phyloP scores from a whole-genome alignment of 1,284 basidiomycete genomes.

The Apiotrichum laibachii region DNA sequence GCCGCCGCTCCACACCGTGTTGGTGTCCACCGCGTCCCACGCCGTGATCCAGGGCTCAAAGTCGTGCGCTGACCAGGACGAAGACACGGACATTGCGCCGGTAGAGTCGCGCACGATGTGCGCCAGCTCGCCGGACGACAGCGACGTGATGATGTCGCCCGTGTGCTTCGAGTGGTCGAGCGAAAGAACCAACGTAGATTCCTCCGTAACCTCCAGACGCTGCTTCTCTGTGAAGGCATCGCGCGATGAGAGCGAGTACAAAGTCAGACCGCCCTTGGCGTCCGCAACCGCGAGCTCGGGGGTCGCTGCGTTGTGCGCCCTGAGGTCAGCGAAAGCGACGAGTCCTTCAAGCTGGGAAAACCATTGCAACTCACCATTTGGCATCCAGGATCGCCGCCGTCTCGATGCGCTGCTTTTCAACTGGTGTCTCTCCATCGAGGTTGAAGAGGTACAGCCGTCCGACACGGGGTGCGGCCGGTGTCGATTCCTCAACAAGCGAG shows the following conservation, averaged over 20 bases:
- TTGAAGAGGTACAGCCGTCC: slow-evolving; percentile 44
- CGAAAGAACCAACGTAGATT: slow-evolving; percentile 71
- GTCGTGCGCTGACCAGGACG: slow-evolving; percentile 83
- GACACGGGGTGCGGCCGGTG: slow-evolving; percentile 55
- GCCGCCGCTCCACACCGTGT: slow-evolving; percentile 83
- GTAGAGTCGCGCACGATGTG: slow-evolving; percentile 58
- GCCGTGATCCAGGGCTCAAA: slow-evolving; percentile 92
- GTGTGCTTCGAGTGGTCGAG: slow-evolving; percentile 60
- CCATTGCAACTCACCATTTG: slow-evolving; percentile 66
- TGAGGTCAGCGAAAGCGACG: neutral
- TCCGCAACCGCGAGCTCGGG: slow-evolving; percentile 67
- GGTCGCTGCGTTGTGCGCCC: neutral
- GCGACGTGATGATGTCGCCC: slow-evolving; percentile 63
- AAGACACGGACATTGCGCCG: slow-evolving; percentile 43
- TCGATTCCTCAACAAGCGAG: neutral
- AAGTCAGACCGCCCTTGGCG: slow-evolving; percentile 71
- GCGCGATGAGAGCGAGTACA: slow-evolving; percentile 56
- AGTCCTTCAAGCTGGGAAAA: too few relatives aligned
- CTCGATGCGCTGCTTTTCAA: slow-evolving; percentile 65
- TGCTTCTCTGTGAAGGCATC: slow-evolving; percentile 40
- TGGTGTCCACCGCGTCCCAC: slow-evolving; percentile 79
- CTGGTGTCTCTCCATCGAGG: slow-evolving; percentile 18
- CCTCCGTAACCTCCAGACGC: slow-evolving; percentile 60
- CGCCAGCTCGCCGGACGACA: slow-evolving; percentile 71
- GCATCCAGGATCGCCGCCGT: slow-evolving; percentile 83